Percentiles rank a stretch among this genome's conserved stretches.
Evolutionary conservation across 441 rosid species (phyloP).

Genomic region (Syzygium syzygioides): DNA sequence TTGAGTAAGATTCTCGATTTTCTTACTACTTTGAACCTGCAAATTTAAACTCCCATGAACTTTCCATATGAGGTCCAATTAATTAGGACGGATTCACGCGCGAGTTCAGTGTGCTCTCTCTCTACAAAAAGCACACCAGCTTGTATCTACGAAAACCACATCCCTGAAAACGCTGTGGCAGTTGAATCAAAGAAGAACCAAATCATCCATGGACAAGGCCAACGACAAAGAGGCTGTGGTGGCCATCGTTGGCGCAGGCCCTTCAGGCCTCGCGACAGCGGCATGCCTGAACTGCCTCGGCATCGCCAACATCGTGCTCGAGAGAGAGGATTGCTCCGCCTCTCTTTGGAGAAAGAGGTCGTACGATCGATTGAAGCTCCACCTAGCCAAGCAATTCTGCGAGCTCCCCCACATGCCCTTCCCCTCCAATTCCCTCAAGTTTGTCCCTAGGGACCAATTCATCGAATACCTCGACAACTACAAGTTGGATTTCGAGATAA

Average conservation of each 20-base stretch:
- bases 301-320: conserved; percentile 42
- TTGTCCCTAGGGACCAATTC: conserved; percentile 34
- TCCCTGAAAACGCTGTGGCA: background rate
- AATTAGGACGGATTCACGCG: no score
- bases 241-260: conserved; percentile 63
- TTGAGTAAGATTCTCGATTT: no score
- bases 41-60: no score
- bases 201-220: background rate
- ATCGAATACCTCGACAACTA: conserved; percentile 43
- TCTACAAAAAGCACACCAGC: background rate
- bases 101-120: no score
- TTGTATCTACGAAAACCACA: background rate
- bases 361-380: conserved; percentile 52
- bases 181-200: background rate
- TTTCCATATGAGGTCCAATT: no score
- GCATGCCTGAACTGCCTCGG: conserved; percentile 37
- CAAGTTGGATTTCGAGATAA: conserved; percentile 29
- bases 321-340: conserved; percentile 48
- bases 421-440: conserved; percentile 32
- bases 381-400: conserved; percentile 51
- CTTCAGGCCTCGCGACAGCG: conserved; percentile 56
- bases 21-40: no score
- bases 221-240: conserved; percentile 6
- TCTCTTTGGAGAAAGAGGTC: conserved; percentile 51
- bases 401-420: conserved; percentile 44